Evolutionary conservation across 83 land plant genomes (phyloP).

Genomic region (Picea engelmannii): DNA sequence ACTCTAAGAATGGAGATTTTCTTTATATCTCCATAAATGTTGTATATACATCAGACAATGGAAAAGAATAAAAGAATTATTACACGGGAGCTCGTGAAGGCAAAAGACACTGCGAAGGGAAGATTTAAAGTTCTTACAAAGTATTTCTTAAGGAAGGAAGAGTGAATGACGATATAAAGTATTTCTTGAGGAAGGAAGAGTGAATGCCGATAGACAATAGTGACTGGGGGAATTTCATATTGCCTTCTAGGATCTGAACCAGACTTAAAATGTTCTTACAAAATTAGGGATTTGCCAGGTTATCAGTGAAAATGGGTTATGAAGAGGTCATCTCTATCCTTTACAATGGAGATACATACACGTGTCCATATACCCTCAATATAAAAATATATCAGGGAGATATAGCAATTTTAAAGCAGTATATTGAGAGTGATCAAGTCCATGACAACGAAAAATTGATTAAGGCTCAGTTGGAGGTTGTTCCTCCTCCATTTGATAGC

Average conservation of each 20-base stretch:
- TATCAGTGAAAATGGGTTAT: background rate
- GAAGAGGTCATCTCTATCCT: too few species aligned
- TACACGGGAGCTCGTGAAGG: too few species aligned
- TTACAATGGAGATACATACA: too few species aligned
- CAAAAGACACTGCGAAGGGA: too few species aligned
- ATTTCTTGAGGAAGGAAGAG: background rate
- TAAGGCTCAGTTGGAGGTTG: constrained; percentile 78
- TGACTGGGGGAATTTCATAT: background rate
- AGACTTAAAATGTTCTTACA: background rate
- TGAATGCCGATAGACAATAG: background rate
- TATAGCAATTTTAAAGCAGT: constrained; percentile 47
- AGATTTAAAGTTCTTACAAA: too few species aligned
- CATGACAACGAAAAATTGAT: constrained; percentile 51
- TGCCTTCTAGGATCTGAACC: background rate
- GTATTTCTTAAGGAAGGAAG: background rate
- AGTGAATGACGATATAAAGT: too few species aligned
- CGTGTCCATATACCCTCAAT: too few species aligned
- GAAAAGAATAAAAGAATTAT: too few species aligned
- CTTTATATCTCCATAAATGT: too few species aligned
- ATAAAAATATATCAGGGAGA: too few species aligned
- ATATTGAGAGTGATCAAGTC: constrained; percentile 82
- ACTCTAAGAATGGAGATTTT: too few species aligned
- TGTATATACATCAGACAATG: too few species aligned
- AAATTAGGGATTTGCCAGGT: background rate
- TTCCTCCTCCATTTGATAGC: constrained; percentile 70